Conservation (phyloP, 2,329 filamentous ascomycete species). For the Corniculantispora saksenae region DNA sequence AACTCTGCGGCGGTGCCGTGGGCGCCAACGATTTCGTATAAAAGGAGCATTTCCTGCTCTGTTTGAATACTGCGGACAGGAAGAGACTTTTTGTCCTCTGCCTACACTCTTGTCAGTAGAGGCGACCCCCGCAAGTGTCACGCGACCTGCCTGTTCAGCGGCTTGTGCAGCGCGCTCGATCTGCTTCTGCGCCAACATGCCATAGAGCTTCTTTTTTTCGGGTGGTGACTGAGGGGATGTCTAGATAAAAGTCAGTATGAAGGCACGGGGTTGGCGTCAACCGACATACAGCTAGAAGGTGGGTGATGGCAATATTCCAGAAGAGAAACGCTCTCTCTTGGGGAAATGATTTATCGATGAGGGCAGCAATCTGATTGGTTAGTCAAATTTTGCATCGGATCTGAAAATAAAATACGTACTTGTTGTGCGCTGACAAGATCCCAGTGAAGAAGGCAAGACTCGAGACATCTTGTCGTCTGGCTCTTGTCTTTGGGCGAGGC, state of each 20-base stretch:
- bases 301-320: slow-evolving; percentile 56
- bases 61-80: slow-evolving; percentile 39
- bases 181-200: slow-evolving; percentile 52
- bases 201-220: slow-evolving; percentile 53
- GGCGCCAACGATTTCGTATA: slow-evolving; percentile 48
- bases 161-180: slow-evolving; percentile 51
- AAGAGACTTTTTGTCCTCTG: slow-evolving; percentile 22
- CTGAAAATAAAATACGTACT: slow-evolving; percentile 34
- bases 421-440: slow-evolving; percentile 60
- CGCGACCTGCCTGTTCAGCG: slow-evolving; percentile 42
- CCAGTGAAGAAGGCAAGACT: slow-evolving; percentile 55
- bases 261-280: not conserved
- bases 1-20: slow-evolving; percentile 46
- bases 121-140: no score
- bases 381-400: not conserved
- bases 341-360: slow-evolving; percentile 52
- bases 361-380: slow-evolving; percentile 51
- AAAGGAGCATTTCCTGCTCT: slow-evolving; percentile 53
- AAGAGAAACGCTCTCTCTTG: slow-evolving; percentile 52
- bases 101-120: slow-evolving; percentile 6
- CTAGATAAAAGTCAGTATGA: slow-evolving; percentile 30
- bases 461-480: slow-evolving; percentile 46
- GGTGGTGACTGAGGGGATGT: slow-evolving; percentile 47
- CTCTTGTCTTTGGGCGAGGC: slow-evolving; percentile 49
- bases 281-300: slow-evolving; percentile 51